Evolutionary conservation across 495 filamentous ascomycete species (phyloP).

Genomic region (Chaetomium cochliodes): DNA sequence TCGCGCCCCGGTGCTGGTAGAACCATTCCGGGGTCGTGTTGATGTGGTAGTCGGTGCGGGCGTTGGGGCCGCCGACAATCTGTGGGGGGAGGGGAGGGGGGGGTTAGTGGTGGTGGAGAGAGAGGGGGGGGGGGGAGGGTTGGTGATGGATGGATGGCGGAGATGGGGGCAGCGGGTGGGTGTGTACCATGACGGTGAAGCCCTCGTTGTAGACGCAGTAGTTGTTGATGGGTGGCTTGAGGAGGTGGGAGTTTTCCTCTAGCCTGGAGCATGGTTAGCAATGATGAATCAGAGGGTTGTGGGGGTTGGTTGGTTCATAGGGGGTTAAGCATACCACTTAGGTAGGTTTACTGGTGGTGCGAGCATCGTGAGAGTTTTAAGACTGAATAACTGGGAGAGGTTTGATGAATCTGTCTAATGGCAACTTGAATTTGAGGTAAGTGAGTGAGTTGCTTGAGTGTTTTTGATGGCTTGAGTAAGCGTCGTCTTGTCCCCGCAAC

Average conservation of each 20-base stretch:
- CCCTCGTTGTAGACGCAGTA: conserved; percentile 87
- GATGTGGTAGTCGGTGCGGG: conserved; percentile 97
- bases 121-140: no score
- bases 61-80: conserved; percentile 97
- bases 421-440: neutral
- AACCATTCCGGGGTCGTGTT: conserved; percentile 97
- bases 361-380: conserved; percentile 40
- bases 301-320: neutral
- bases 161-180: conserved; percentile 11
- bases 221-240: conserved; percentile 95
- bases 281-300: conserved; percentile 18
- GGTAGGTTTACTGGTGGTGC: conserved; percentile 69
- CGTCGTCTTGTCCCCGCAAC: no score
- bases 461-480: no score
- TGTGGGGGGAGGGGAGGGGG: conserved; percentile 29
- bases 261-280: conserved; percentile 60
- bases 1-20: conserved; percentile 89
- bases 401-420: no score
- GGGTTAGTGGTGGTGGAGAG: neutral
- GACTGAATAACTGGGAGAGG: neutral
- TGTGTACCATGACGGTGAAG: conserved; percentile 70
- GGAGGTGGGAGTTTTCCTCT: conserved; percentile 83
- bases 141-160: no score
- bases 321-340: conserved; percentile 64
- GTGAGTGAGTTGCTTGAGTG: neutral